A percentile compares a stretch with the other conserved stretches of the same genome.
phyloP scores from a whole-genome alignment of 805 yeast genomes.

The Candida xyloterini region DNA sequence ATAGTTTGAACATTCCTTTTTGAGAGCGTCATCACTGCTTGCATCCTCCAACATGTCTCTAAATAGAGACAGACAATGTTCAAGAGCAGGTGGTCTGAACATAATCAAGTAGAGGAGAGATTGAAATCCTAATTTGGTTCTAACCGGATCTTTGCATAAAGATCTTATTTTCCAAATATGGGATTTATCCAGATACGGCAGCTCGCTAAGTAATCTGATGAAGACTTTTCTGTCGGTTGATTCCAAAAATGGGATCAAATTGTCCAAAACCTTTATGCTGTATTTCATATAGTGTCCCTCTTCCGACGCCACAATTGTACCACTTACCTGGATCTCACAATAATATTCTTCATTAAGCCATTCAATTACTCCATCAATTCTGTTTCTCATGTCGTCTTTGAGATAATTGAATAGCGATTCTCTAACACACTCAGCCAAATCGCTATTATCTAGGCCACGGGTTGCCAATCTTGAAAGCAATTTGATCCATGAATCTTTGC shows the following conservation, averaged over 20 bases:
- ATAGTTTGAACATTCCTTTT: constrained; percentile 43
- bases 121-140: constrained; percentile 76
- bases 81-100: constrained; percentile 85
- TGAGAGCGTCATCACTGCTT: constrained; percentile 44
- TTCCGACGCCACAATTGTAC: constrained; percentile 20
- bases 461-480: constrained; percentile 75
- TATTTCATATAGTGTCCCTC: constrained; percentile 54
- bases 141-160: constrained; percentile 79
- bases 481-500: constrained; percentile 70
- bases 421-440: constrained; percentile 60
- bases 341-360: constrained; percentile 94
- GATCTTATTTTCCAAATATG: constrained; percentile 67
- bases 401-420: constrained; percentile 70
- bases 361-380: constrained; percentile 74
- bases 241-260: constrained; percentile 81
- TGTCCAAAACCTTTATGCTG: constrained; percentile 70
- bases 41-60: constrained; percentile 42
- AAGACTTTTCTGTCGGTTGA: constrained; percentile 75
- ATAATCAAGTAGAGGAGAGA: constrained; percentile 78
- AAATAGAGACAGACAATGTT: constrained; percentile 47
- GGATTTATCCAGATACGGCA: constrained; percentile 68
- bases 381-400: constrained; percentile 63
- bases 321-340: constrained; percentile 50
- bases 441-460: constrained; percentile 60
- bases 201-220: constrained; percentile 78